Evolutionary conservation across 805 yeast species (phyloP), one percentile per base, ranked within the genome.

Genomic region (Geotrichum ghanense): DNA sequence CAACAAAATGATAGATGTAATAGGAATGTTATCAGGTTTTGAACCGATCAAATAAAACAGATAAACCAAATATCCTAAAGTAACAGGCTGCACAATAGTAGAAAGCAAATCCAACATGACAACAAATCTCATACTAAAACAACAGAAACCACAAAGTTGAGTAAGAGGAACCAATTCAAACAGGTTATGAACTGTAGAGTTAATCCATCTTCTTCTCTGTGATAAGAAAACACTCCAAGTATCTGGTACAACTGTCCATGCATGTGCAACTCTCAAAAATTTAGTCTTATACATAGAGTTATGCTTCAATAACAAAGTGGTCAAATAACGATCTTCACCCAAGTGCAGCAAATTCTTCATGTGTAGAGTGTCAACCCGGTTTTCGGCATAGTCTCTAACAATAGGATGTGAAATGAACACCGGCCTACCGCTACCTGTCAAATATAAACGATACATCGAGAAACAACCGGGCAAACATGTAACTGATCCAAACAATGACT

Each of bases 401-500:
- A 77, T 69, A 49, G 78, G 76, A 14, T 78, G 77, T 51, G 76
- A 71, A n/a, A 80, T 75, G 54, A 77, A 73, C 46, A 77, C 66
- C 2, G 83, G 83, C 48, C 73, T 74, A 65, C 79, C 76, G 48
- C 70, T 68, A 52, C 71, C 72, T 2, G 78, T 75, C 1, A 77
- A 68, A 56, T 71, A 76, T 49, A 77, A 63, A 42, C 81, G 65
- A 58, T 74, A 77, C 71, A 77, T 71, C 17, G 73, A 63, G 70
- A 77, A 77, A 66, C 83, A 77, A 22, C 83, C 83, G 1, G 83
- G 83, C 50, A 77, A 66, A 68, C 83, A 77, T 3, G 83, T 77
- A 24, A 77, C 81, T 50, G 77, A 72, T 37, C 82, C 82, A 52
- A 77, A 77, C 42, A 77, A 68, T 19, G 77, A 70, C 59, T 77